These are phyloP conservation scores for Fusarium illudens DNA, from an alignment of 2,329 filamentous ascomycete species.

Conservation along the genomic window DNA sequence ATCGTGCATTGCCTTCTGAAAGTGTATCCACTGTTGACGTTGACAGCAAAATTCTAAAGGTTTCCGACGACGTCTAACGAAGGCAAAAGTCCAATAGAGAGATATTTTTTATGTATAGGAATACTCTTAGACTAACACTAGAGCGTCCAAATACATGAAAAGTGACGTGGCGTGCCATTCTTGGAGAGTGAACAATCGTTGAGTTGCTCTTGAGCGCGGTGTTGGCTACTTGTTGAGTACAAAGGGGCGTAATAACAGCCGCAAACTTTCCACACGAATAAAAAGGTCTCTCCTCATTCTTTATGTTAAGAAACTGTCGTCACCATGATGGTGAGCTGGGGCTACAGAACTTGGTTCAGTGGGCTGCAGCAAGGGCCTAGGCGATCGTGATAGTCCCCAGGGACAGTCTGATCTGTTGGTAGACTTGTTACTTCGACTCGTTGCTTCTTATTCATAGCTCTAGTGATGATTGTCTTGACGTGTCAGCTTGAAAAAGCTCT, in stretches of 20 bases:
- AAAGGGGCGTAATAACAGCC: accelerated
- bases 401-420: neutral
- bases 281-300: too few relatives aligned
- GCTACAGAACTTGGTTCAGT: too few relatives aligned
- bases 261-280: neutral
- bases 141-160: neutral
- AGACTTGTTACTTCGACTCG: accelerated
- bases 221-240: neutral
- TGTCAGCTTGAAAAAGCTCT: neutral
- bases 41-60: neutral
- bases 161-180: neutral
- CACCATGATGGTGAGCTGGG: too few relatives aligned
- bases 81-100: too few relatives aligned
- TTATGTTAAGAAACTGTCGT: too few relatives aligned
- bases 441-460: neutral
- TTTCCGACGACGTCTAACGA: too few relatives aligned
- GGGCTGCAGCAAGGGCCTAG: too few relatives aligned
- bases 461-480: neutral
- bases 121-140: neutral
- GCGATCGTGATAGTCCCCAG: neutral
- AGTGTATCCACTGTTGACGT: too few relatives aligned
- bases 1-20: neutral
- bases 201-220: neutral
- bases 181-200: neutral
- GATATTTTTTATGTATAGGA: neutral